Percentiles rank a stretch among this genome's conserved stretches.
Evolutionary conservation across 1,284 basidiomycete genomes (phyloP).

Genomic region (Inonotus hispidus): DNA sequence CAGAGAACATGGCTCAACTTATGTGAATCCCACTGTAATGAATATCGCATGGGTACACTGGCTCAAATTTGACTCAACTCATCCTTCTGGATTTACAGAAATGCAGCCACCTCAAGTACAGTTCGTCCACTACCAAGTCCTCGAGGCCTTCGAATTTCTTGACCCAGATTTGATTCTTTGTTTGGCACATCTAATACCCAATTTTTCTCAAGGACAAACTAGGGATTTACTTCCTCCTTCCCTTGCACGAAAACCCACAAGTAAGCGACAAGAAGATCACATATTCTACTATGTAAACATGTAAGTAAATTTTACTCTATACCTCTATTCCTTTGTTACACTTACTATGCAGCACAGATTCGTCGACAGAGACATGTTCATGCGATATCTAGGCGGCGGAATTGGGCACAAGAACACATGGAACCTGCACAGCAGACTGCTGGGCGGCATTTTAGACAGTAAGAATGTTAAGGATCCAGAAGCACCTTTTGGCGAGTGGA

Average conservation of each 20-base stretch:
- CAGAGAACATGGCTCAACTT: neutral
- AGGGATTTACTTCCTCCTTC: constrained; percentile 19
- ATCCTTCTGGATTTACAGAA: neutral
- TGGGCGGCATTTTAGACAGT: neutral
- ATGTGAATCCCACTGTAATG: neutral
- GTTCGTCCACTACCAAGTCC: neutral
- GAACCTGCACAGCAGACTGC: neutral
- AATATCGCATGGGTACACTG: neutral
- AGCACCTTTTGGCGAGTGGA: no score
- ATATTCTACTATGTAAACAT: constrained; percentile 16
- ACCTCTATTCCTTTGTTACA: constrained; percentile 11
- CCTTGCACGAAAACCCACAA: constrained; percentile 16
- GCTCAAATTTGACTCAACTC: neutral
- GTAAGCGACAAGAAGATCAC: constrained; percentile 19
- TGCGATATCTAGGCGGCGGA: constrained; percentile 28
- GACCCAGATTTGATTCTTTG: constrained; percentile 7
- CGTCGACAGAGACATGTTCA: constrained; percentile 33
- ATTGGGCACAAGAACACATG: constrained; percentile 25
- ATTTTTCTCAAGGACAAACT: constrained; percentile 3
- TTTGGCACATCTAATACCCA: constrained; percentile 3
- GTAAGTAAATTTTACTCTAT: constrained; percentile 7
- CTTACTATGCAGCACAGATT: constrained; percentile 25
- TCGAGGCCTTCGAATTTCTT: constrained; percentile 4
- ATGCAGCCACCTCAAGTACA: neutral
- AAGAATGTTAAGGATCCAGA: no score